A percentile compares a stretch with the other conserved stretches of the same genome.
phyloP scores from a whole-genome alignment of 805 yeast genomes.

The Schwanniomyces pseudopolymorphus region DNA sequence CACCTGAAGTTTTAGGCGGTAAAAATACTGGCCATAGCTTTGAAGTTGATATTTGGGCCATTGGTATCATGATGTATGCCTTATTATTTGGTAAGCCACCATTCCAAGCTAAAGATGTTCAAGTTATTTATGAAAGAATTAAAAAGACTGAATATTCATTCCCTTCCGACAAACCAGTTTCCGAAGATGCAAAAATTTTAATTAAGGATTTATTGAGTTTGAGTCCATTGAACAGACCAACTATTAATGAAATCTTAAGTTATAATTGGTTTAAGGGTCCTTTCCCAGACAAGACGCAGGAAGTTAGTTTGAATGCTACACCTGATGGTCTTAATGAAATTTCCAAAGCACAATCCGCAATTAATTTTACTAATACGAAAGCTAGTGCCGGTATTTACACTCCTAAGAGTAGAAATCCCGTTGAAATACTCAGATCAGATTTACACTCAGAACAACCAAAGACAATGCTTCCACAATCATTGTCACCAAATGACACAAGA shows the following conservation, averaged over 20 bases:
- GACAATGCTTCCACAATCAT: conserved; percentile 77
- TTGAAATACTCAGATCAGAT: conserved; percentile 67
- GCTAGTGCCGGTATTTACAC: conserved; percentile 61
- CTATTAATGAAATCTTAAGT: conserved; percentile 71
- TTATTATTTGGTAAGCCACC: conserved; percentile 94
- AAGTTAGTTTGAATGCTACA: conserved; percentile 57
- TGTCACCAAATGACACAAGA: conserved; percentile 90
- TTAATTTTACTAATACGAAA: conserved; percentile 67
- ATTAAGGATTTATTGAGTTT: conserved; percentile 72
- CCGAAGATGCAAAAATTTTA: conserved; percentile 69
- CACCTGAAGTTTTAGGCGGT: conserved; percentile 94
- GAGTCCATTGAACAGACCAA: conserved; percentile 80
- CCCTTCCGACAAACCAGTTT: conserved; percentile 68
- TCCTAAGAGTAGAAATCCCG: conserved; percentile 57
- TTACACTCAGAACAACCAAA: conserved; percentile 66
- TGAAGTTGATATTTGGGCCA: conserved; percentile 97
- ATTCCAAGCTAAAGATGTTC: conserved; percentile 93
- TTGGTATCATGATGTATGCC: conserved; percentile 95
- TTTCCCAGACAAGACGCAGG: conserved; percentile 72
- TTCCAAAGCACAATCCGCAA: conserved; percentile 58
- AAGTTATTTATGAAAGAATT: conserved; percentile 88
- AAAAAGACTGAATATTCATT: conserved; percentile 76
- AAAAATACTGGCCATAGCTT: conserved; percentile 86
- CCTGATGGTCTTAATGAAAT: conserved; percentile 59
- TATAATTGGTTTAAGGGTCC: conserved; percentile 87